A percentile compares a stretch with the other conserved stretches of the same genome.
phyloP scores from a whole-genome alignment of 2,329 filamentous ascomycete species.

The Madurella fahalii region DNA sequence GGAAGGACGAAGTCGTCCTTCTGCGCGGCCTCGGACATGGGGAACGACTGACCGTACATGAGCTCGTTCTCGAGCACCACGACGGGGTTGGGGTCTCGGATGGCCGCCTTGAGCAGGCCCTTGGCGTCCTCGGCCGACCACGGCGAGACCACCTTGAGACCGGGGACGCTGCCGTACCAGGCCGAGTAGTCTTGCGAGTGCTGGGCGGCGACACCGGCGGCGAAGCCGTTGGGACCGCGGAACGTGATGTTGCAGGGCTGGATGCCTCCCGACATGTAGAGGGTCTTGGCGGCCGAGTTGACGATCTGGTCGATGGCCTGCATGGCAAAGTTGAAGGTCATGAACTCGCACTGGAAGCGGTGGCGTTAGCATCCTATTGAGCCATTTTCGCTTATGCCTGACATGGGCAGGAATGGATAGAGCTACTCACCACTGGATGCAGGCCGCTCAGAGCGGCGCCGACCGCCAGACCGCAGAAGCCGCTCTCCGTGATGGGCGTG shows the following conservation, averaged over 20 bases:
- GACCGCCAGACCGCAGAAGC: slow-evolving; percentile 89
- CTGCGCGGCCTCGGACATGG: slow-evolving; percentile 95
- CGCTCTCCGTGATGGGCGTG: slow-evolving; percentile 95
- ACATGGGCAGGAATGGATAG: neutral
- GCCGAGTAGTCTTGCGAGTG: slow-evolving; percentile 98
- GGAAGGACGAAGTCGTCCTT: slow-evolving; percentile 95
- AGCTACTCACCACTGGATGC: slow-evolving; percentile 78
- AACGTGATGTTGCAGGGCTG: slow-evolving; percentile 99
- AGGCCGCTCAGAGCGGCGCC: slow-evolving; percentile 92
- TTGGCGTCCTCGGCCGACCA: slow-evolving; percentile 99
- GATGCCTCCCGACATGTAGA: slow-evolving; percentile 99
- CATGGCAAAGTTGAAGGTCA: slow-evolving; percentile 99
- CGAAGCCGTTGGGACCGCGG: slow-evolving; percentile 98
- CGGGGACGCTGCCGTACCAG: slow-evolving; percentile 98
- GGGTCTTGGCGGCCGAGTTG: slow-evolving; percentile 98
- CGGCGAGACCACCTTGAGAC: slow-evolving; percentile 92
- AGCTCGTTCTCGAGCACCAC: slow-evolving; percentile 84
- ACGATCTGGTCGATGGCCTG: slow-evolving; percentile 99
- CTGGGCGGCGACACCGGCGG: slow-evolving; percentile 89
- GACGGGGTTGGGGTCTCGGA: slow-evolving; percentile 96
- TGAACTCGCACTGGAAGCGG: slow-evolving; percentile 80
- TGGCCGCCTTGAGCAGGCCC: slow-evolving; percentile 94
- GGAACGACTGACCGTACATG: slow-evolving; percentile 92
- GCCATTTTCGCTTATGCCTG: neutral
- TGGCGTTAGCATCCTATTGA: slow-evolving; percentile 2